phyloP scores from a whole-genome alignment of 164 flowering plant species.

The Annona squamosa region DNA sequence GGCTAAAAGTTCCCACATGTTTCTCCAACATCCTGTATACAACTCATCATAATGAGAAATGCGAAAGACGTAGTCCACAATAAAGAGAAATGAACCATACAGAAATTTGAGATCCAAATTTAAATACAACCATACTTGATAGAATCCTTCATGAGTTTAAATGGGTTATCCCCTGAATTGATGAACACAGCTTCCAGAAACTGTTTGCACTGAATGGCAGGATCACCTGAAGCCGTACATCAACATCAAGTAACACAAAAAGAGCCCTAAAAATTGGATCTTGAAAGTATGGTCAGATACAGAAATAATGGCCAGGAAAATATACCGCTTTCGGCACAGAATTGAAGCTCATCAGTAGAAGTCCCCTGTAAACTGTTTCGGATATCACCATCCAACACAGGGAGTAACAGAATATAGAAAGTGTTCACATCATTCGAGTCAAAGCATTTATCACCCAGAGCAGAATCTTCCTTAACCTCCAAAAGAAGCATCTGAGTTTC shows the following conservation, averaged over 20 bases:
- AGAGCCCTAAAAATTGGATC: background rate
- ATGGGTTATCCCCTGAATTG: conserved; percentile 62
- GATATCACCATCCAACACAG: conserved; percentile 59
- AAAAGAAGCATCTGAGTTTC: conserved; percentile 77
- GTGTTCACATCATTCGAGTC: conserved; percentile 21
- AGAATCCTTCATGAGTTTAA: conserved; percentile 49
- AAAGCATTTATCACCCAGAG: conserved; percentile 19
- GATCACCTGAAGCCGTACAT: conserved; percentile 44
- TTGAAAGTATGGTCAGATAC: background rate
- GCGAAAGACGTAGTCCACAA: too few species aligned
- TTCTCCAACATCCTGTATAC: conserved; percentile 47
- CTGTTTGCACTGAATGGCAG: conserved; percentile 36
- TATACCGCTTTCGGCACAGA: conserved; percentile 70
- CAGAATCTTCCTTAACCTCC: conserved; percentile 45
- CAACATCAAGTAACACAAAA: background rate
- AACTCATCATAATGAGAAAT: conserved; percentile 1
- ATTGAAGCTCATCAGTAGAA: conserved; percentile 53
- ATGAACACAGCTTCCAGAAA: conserved; percentile 43
- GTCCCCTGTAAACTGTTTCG: conserved; percentile 63
- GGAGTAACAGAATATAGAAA: conserved; percentile 50
- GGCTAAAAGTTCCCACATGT: conserved; percentile 53
- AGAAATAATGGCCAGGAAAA: background rate
- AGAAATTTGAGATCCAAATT: background rate
- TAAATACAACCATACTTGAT: conserved; percentile 39
- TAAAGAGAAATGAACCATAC: background rate